These are phyloP conservation scores for Ustilago hordei DNA, from an alignment of 1,284 basidiomycete species.

Conservation along the genomic window DNA sequence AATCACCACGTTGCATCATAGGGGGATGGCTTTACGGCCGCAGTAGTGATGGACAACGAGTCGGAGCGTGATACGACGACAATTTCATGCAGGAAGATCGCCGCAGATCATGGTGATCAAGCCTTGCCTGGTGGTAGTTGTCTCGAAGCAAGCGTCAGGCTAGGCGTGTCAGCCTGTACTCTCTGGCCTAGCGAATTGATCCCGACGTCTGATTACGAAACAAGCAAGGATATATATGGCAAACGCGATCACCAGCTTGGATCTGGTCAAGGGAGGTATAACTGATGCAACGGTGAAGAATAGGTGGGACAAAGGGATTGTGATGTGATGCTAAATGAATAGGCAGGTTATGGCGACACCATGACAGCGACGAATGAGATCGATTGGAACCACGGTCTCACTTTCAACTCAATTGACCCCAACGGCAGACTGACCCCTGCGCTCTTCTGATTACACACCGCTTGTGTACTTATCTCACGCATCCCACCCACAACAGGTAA, in stretches of 20 bases:
- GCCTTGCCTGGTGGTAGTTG: not conserved
- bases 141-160: not conserved
- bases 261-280: not conserved
- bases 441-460: not conserved
- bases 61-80: no score
- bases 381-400: not conserved
- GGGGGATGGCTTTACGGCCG: not conserved
- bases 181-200: not conserved
- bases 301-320: not conserved
- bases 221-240: no score
- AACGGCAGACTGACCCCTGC: not conserved
- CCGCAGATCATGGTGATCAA: no score
- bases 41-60: not conserved
- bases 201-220: no score
- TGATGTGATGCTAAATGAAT: not conserved
- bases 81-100: no score
- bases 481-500: conserved; percentile 59
- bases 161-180: no score
- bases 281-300: no score
- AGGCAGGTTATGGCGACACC: not conserved
- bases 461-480: not conserved
- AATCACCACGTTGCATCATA: not conserved
- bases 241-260: not conserved
- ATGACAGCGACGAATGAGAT: conserved; percentile 18
- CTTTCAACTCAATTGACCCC: not conserved